phyloP scores from a whole-genome alignment of 1,284 basidiomycete species.

The Sutorius eximius region DNA sequence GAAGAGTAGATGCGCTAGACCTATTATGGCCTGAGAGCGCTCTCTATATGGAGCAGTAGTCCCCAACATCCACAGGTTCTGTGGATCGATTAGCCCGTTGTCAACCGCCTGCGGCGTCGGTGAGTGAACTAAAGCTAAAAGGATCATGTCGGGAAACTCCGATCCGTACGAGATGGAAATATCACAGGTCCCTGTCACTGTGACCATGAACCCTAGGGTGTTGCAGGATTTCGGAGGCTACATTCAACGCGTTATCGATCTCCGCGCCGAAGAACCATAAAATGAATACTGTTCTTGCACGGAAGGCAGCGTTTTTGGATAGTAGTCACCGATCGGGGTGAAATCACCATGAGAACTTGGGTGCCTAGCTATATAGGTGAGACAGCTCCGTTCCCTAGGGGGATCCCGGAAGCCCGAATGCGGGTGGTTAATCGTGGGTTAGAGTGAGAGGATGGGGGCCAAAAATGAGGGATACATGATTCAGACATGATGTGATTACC shows the following conservation, averaged over 20 bases:
- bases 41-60: neutral
- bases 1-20: neutral
- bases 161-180: neutral
- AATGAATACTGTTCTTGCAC: constrained; percentile 7
- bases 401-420: neutral
- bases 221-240: neutral
- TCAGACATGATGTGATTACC: neutral
- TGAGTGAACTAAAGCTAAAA: neutral
- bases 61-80: neutral
- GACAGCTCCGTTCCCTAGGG: neutral
- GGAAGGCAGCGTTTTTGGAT: constrained; percentile 8
- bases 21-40: neutral
- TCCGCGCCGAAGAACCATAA: constrained; percentile 6
- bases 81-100: constrained; percentile 5
- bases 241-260: constrained; percentile 12
- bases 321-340: constrained; percentile 6
- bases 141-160: constrained; percentile 6
- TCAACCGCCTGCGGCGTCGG: neutral
- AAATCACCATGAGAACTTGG: constrained; percentile 7
- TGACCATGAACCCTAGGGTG: constrained; percentile 11
- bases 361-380: neutral
- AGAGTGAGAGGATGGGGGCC: constrained; percentile 3
- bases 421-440: constrained; percentile 4
- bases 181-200: neutral
- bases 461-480: neutral